These are phyloP conservation scores for Diaporthe ilicicola DNA, from an alignment of 2,329 filamentous ascomycete species.

Conservation along the genomic window DNA sequence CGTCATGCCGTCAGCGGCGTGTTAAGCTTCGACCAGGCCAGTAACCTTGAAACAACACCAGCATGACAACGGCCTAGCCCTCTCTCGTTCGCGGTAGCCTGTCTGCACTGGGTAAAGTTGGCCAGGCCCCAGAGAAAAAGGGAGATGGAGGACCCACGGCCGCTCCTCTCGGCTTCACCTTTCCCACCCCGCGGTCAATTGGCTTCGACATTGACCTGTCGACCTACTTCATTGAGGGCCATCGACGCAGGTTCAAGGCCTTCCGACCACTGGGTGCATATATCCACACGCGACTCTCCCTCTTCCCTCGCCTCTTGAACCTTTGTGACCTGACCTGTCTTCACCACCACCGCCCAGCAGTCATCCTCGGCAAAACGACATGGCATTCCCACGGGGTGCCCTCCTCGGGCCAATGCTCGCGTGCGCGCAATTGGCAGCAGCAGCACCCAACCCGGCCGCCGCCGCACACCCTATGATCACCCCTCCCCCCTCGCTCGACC, in stretches of 20 bases:
- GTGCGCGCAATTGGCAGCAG: slow-evolving; percentile 33
- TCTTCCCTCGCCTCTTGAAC: not conserved
- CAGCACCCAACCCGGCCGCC: slow-evolving; percentile 25
- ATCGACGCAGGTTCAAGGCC: not conserved
- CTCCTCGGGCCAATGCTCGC: slow-evolving; percentile 28
- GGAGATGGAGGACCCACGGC: slow-evolving; percentile 6
- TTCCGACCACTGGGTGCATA: not conserved
- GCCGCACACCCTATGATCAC: slow-evolving; percentile 40
- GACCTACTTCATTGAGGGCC: not conserved
- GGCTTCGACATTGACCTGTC: not conserved
- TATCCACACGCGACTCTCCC: not conserved
- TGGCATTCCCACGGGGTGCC: slow-evolving; percentile 14
- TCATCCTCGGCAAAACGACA: slow-evolving; percentile 4
- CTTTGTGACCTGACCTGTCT: not conserved
- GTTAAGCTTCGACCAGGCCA: slow-evolving; percentile 6
- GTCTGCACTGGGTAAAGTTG: not conserved
- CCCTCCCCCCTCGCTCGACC: slow-evolving; percentile 36
- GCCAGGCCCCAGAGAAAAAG: slow-evolving; percentile 15
- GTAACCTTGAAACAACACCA: slow-evolving; percentile 16
- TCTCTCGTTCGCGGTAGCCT: not conserved
- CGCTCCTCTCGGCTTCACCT: not conserved
- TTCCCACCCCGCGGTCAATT: not conserved
- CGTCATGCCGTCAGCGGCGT: slow-evolving; percentile 1
- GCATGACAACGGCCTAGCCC: slow-evolving; percentile 12
- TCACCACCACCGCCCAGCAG: not conserved